Percentiles rank a stretch among this genome's conserved stretches.
Conservation (phyloP, 192 early-diverging fungal species). For the Umbelopsis isabellina region DNA sequence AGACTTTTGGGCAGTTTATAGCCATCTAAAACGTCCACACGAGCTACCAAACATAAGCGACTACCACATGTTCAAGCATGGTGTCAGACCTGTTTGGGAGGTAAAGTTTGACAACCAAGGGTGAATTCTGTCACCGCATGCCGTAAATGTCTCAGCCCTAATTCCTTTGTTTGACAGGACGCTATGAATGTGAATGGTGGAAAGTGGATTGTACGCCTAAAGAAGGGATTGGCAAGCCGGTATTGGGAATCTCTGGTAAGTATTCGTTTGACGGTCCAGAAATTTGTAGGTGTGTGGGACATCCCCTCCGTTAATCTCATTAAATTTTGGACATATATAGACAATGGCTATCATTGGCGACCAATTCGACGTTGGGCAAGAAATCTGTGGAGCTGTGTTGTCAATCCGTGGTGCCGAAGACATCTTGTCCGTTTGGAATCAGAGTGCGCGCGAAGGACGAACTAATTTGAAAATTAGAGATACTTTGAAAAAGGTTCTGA, state of each 20-base stretch:
- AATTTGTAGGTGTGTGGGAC: neutral
- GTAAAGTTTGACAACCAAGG: constrained; percentile 33
- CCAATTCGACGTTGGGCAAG: constrained; percentile 84
- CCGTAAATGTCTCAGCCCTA: neutral
- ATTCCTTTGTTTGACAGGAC: constrained; percentile 53
- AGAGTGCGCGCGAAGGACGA: constrained; percentile 78
- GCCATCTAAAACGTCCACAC: constrained; percentile 79
- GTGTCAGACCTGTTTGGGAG: constrained; percentile 96
- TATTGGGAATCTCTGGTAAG: constrained; percentile 90
- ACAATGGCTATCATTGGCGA: constrained; percentile 88
- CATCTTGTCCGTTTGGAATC: constrained; percentile 95
- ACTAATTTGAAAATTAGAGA: constrained; percentile 88
- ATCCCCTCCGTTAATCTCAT: neutral
- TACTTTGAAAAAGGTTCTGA: constrained; percentile 84
- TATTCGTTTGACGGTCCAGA: neutral
- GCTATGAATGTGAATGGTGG: constrained; percentile 83
- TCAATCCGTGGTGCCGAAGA: constrained; percentile 93
- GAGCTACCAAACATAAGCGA: constrained; percentile 87
- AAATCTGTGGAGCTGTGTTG: constrained; percentile 92
- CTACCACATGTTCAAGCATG: constrained; percentile 92
- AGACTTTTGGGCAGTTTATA: constrained; percentile 80
- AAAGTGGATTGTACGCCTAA: constrained; percentile 94
- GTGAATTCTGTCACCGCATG: neutral
- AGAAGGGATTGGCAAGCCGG: constrained; percentile 88
- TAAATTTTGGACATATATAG: constrained; percentile 37